These are phyloP conservation scores for Geranium brycei DNA, from an alignment of 345 rosid species.

Conservation along the genomic window DNA sequence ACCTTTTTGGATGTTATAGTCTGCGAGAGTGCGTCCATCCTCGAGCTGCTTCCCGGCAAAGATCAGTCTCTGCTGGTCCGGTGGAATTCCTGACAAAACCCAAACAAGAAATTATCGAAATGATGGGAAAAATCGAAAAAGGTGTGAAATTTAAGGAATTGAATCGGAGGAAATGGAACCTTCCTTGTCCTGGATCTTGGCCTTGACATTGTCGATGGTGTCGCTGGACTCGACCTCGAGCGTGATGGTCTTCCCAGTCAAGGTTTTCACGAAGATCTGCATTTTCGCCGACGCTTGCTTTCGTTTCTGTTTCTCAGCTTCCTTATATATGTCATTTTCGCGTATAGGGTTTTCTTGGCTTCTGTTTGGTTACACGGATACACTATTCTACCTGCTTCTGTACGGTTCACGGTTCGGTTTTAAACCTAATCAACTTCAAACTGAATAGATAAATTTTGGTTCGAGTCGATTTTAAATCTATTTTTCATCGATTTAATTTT, in stretches of 20 bases:
- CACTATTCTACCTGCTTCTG: no score
- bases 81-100: conserved; percentile 12
- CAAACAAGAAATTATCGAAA: not conserved
- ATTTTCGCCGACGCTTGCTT: conserved; percentile 12
- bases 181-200: conserved; percentile 76
- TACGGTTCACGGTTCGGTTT: no score
- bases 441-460: no score
- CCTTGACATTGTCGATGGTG: conserved; percentile 64
- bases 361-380: not conserved
- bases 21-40: conserved; percentile 31
- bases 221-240: conserved; percentile 68
- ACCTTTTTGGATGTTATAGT: conserved; percentile 33
- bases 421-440: no score
- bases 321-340: not conserved
- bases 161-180: conserved; percentile 16
- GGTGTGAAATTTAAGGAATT: not conserved
- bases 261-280: conserved; percentile 73
- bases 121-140: not conserved
- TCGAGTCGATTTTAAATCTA: no score
- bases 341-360: not conserved
- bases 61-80: conserved; percentile 32
- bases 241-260: conserved; percentile 63
- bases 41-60: conserved; percentile 37
- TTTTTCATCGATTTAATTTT: no score
- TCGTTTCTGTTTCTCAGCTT: not conserved